These are phyloP conservation scores for Yamadazyma pseudoaaseri DNA, from an alignment of 1,139 yeast species.

Conservation along the genomic window DNA sequence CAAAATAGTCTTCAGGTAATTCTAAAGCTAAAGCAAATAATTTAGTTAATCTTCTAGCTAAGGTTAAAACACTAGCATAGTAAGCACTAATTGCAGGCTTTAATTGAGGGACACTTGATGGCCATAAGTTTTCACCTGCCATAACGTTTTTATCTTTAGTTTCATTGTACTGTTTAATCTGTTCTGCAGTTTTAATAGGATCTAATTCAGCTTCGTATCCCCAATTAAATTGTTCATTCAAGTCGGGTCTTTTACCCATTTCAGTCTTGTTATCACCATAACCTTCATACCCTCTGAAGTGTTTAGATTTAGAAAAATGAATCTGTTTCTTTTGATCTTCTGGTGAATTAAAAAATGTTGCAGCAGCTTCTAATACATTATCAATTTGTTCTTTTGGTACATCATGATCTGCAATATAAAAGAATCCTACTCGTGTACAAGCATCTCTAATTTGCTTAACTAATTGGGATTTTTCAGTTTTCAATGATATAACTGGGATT, in stretches of 20 bases:
- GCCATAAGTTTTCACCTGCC: constrained; percentile 17
- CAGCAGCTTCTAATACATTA: constrained; percentile 9
- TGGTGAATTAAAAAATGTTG: constrained; percentile 13
- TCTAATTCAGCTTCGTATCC: constrained; percentile 16
- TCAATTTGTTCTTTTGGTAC: constrained; percentile 11
- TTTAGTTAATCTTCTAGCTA: constrained; percentile 14
- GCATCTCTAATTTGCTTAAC: constrained; percentile 13
- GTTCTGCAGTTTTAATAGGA: constrained; percentile 12
- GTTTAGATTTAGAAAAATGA: constrained; percentile 15
- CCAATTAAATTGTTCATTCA: constrained; percentile 17
- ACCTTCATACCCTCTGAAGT: constrained; percentile 17
- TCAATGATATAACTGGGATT: constrained; percentile 14
- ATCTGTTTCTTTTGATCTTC: constrained; percentile 12
- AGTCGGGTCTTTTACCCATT: constrained; percentile 14
- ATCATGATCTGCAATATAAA: constrained; percentile 14
- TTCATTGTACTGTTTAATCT: constrained; percentile 10
- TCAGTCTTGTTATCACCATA: constrained; percentile 16
- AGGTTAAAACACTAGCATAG: constrained; percentile 10
- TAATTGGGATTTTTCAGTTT: constrained; percentile 6
- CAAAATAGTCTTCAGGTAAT: constrained; percentile 14
- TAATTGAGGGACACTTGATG: constrained; percentile 11
- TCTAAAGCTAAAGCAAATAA: constrained; percentile 15
- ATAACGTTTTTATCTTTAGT: constrained; percentile 10
- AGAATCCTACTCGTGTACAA: constrained; percentile 15
- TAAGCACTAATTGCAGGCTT: constrained; percentile 10